Conservation (phyloP, 1,284 basidiomycete species). For the Fomitopsis betulina region DNA sequence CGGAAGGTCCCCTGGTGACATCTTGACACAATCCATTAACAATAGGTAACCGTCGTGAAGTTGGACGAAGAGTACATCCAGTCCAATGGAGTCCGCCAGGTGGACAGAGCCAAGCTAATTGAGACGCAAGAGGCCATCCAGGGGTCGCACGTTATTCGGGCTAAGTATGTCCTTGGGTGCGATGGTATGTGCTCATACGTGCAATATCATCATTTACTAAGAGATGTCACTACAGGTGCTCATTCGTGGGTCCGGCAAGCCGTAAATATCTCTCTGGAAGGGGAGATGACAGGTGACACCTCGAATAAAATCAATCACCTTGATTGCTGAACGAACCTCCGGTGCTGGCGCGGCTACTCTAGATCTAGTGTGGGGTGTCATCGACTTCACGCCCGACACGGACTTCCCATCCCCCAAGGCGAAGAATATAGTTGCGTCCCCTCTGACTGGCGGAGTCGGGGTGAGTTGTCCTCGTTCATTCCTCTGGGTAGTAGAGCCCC, state of each 20-base stretch:
- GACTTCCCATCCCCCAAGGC: not conserved
- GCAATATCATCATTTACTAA: not conserved
- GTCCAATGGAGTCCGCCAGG: not conserved
- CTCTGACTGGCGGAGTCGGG: not conserved
- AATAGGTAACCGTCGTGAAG: no score
- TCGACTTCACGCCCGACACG: slow-evolving; percentile 3
- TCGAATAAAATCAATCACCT: not conserved
- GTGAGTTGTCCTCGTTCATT: not conserved
- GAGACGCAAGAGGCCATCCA: not conserved
- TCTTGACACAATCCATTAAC: no score
- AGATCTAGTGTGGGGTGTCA: slow-evolving; percentile 4
- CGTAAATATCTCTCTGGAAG: slow-evolving; percentile 5
- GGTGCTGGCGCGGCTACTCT: not conserved
- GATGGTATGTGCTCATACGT: slow-evolving; percentile 6
- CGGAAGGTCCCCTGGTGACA: no score
- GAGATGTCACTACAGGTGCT: slow-evolving; percentile 7
- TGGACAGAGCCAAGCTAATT: not conserved
- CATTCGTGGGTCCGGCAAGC: slow-evolving; percentile 12
- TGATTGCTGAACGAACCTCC: no score
- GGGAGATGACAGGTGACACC: not conserved
- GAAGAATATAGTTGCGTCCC: slow-evolving; percentile 4
- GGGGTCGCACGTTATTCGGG: slow-evolving; percentile 1
- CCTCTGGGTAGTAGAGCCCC: no score
- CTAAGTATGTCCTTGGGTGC: slow-evolving; percentile 15
- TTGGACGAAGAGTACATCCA: not conserved